These are phyloP conservation scores for Amylostereum areolatum DNA, from an alignment of 1,284 basidiomycete species.

Conservation along the genomic window DNA sequence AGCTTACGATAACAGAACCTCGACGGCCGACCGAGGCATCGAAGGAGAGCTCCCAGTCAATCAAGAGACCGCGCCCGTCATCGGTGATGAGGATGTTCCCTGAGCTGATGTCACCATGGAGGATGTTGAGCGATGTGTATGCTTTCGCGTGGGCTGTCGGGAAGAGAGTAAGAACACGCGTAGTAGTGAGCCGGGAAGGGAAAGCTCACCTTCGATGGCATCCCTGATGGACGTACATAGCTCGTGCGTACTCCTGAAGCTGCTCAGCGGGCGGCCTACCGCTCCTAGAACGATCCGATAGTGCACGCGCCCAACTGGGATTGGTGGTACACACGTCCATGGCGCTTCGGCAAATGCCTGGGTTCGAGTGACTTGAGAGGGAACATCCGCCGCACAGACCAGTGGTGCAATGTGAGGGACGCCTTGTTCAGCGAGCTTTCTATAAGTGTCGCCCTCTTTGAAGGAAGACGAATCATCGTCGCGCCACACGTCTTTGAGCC, in stretches of 20 bases:
- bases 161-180: neutral
- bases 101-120: neutral
- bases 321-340: no score
- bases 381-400: neutral
- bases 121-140: neutral
- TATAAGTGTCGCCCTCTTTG: neutral
- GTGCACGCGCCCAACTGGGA: neutral
- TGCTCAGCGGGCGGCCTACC: neutral
- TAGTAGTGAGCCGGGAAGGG: neutral
- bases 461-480: neutral
- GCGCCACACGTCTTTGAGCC: neutral
- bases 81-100: neutral
- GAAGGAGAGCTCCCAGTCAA: neutral
- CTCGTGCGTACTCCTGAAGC: neutral
- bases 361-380: neutral
- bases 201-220: neutral
- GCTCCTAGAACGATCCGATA: neutral
- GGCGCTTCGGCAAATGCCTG: neutral
- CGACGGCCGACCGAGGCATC: neutral
- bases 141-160: neutral
- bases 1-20: neutral
- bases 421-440: neutral
- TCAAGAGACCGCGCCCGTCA: neutral
- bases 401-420: neutral
- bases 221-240: conserved; percentile 2